A percentile compares a stretch with the other conserved stretches of the same genome.
Evolutionary conservation across 805 yeast genomes (phyloP).

Genomic region (Lachancea quebecensis): DNA sequence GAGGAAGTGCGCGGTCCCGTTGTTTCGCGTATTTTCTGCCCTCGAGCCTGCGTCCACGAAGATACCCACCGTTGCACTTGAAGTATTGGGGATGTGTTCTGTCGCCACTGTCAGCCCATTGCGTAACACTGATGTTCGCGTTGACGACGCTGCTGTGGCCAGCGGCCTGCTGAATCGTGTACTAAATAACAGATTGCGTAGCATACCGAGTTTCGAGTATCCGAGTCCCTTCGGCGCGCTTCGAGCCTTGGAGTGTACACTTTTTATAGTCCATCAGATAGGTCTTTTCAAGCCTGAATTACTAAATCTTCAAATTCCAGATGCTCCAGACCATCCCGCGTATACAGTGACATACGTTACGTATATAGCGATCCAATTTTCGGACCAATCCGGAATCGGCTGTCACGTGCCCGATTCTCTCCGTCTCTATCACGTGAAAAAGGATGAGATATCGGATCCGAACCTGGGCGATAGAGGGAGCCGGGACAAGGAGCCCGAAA

Average conservation of each 20-base stretch:
- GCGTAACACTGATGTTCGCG: slow-evolving; percentile 66
- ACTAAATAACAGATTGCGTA: slow-evolving; percentile 1
- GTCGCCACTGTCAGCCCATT: slow-evolving; percentile 95
- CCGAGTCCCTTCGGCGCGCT: no score
- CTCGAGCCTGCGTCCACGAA: slow-evolving; percentile 99
- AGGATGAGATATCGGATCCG: not conserved
- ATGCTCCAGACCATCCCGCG: not conserved
- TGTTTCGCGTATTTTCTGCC: slow-evolving; percentile 76
- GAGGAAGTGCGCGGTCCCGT: slow-evolving; percentile 96
- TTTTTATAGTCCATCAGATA: no score
- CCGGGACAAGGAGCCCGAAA: no score
- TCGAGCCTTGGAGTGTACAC: no score
- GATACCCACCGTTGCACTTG: slow-evolving; percentile 95
- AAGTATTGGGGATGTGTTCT: slow-evolving; percentile 76
- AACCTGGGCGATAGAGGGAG: not conserved
- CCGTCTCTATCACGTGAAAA: no score
- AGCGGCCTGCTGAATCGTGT: not conserved
- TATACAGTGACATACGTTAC: not conserved
- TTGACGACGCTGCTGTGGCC: slow-evolving; percentile 31
- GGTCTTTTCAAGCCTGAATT: no score
- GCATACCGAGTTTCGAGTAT: not conserved
- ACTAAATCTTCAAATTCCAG: no score
- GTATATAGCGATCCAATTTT: not conserved
- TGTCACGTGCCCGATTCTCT: not conserved
- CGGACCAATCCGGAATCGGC: not conserved